These are phyloP conservation scores for Arabis alpina DNA, from an alignment of 345 rosid species.

Conservation along the genomic window DNA sequence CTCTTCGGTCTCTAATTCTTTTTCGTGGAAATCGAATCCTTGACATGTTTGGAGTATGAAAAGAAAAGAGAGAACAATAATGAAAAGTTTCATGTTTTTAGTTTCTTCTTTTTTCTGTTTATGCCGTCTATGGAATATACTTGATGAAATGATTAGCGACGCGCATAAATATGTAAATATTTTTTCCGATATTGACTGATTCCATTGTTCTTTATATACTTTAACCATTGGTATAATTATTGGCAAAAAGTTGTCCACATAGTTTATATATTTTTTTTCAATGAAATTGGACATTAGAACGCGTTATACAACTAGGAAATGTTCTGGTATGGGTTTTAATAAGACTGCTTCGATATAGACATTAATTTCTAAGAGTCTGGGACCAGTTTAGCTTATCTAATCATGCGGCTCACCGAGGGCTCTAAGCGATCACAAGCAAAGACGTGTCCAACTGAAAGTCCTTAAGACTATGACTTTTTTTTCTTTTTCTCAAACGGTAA, in stretches of 20 bases:
- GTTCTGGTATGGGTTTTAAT: not conserved
- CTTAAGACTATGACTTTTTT: too few species aligned
- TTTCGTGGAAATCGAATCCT: conserved; percentile 67
- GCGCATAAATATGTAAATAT: not conserved
- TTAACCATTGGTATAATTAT: too few species aligned
- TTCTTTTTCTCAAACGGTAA: too few species aligned
- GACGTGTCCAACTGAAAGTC: too few species aligned
- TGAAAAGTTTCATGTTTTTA: conserved; percentile 32
- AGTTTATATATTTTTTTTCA: too few species aligned
- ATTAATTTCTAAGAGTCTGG: too few species aligned
- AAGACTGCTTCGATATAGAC: not conserved
- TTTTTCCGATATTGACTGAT: not conserved
- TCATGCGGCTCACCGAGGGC: not conserved
- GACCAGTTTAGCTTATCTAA: not conserved
- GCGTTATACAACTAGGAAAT: not conserved
- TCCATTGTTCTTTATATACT: not conserved
- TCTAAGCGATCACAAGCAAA: too few species aligned
- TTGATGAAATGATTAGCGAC: conserved; percentile 14
- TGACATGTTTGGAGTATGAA: conserved; percentile 37
- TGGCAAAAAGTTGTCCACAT: too few species aligned
- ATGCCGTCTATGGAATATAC: not conserved
- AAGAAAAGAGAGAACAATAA: conserved; percentile 41
- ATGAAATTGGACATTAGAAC: not conserved
- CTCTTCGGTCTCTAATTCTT: conserved; percentile 64
- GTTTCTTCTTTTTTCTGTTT: not conserved